phyloP scores from a whole-genome alignment of 805 yeast species.

The Saccharomyces eubayanus region DNA sequence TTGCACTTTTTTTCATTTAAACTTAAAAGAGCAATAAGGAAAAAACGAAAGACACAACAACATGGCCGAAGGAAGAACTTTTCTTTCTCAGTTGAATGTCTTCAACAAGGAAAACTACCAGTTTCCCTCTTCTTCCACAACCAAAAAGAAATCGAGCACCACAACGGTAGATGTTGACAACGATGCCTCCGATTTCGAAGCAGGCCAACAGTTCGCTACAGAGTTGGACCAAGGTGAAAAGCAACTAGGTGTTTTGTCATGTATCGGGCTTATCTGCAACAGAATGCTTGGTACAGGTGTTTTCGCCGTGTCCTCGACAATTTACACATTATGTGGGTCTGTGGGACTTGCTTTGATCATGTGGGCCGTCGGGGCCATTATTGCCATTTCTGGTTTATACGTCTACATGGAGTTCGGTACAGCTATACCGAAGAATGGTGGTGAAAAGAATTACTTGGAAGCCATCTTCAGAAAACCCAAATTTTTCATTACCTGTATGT shows the following conservation, averaged over 20 bases:
- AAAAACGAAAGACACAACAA: background rate
- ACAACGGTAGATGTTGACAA: background rate
- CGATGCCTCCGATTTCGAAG: conserved; percentile 15
- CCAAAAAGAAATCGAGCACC: background rate
- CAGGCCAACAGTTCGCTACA: conserved; percentile 28
- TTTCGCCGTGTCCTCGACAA: conserved; percentile 59
- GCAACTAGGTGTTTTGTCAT: conserved; percentile 45
- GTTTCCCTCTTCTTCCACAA: conserved; percentile 2
- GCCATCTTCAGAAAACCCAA: conserved; percentile 60
- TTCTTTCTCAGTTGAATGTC: conserved; percentile 23
- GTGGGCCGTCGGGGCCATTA: conserved; percentile 69
- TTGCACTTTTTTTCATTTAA: background rate
- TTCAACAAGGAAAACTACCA: conserved; percentile 25
- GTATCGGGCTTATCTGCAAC: conserved; percentile 57
- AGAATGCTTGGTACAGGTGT: conserved; percentile 74
- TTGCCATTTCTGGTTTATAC: conserved; percentile 54
- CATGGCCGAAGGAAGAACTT: conserved; percentile 7
- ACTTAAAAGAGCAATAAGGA: background rate
- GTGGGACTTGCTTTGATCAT: conserved; percentile 63
- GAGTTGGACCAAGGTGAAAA: conserved; percentile 36
- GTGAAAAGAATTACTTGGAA: conserved; percentile 76
- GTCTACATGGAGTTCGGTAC: conserved; percentile 79
- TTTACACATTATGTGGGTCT: conserved; percentile 46
- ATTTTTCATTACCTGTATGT: conserved; percentile 56
- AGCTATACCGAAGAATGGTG: conserved; percentile 74